Percentiles rank a stretch among this genome's conserved stretches.
Evolutionary conservation across 2,329 filamentous ascomycete genomes (phyloP).

Genomic region (Aureobasidium zeae): DNA sequence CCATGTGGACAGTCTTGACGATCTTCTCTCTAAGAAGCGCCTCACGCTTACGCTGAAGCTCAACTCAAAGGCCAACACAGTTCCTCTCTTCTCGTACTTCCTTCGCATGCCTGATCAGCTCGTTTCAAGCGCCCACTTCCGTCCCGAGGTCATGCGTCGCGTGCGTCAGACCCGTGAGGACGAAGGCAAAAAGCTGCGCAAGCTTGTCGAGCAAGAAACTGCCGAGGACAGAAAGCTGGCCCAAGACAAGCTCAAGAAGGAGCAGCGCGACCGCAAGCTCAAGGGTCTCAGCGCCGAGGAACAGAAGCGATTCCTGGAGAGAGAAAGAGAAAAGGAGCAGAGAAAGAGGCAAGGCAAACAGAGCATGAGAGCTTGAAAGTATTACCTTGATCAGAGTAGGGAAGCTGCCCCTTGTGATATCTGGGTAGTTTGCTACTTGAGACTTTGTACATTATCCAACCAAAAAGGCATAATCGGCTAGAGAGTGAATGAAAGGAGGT

Average conservation of each 20-base stretch:
- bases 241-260: constrained; percentile 60
- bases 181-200: constrained; percentile 68
- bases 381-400: background rate
- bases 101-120: constrained; percentile 77
- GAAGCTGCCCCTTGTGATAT: background rate
- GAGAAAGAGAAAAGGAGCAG: constrained; percentile 71
- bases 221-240: constrained; percentile 49
- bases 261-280: constrained; percentile 63
- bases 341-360: constrained; percentile 54
- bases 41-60: constrained; percentile 66
- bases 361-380: constrained; percentile 41
- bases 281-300: constrained; percentile 57
- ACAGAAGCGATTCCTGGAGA: constrained; percentile 55
- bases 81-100: constrained; percentile 72
- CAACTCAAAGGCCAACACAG: constrained; percentile 47
- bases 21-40: constrained; percentile 77
- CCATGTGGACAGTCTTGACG: constrained; percentile 55
- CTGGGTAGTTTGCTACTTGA: too few species aligned
- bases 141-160: constrained; percentile 77
- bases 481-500: background rate
- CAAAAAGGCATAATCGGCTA: background rate
- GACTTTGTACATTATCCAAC: constrained; percentile 5
- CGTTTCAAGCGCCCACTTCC: constrained; percentile 70
- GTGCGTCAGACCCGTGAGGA: constrained; percentile 71
- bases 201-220: constrained; percentile 63